phyloP scores from a whole-genome alignment of 192 early-diverging fungal genomes.

The Coemansia sp. region DNA sequence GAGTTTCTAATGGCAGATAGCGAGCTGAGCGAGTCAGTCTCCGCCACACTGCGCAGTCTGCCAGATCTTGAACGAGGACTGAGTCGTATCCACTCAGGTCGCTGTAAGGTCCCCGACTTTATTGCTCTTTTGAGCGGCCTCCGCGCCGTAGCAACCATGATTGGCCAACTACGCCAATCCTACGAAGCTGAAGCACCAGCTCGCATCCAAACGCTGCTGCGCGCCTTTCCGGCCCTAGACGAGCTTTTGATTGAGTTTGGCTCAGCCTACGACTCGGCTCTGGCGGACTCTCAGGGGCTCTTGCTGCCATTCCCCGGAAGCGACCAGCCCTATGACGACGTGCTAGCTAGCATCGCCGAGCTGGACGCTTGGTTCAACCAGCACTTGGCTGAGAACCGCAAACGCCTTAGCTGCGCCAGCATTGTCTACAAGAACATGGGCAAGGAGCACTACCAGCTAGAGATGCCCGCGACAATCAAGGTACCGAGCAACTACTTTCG shows the following conservation, averaged over 20 bases:
- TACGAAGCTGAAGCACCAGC: slow-evolving; percentile 14
- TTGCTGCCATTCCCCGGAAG: slow-evolving; percentile 71
- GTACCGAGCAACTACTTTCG: slow-evolving; percentile 78
- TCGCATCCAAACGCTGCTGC: slow-evolving; percentile 29
- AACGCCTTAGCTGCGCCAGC: slow-evolving; percentile 64
- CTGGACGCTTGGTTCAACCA: slow-evolving; percentile 69
- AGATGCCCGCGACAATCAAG: slow-evolving; percentile 73
- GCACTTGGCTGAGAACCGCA: slow-evolving; percentile 68
- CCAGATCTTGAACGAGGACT: slow-evolving; percentile 92
- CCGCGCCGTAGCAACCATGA: slow-evolving; percentile 37
- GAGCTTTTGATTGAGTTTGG: slow-evolving; percentile 71
- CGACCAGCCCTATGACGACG: slow-evolving; percentile 80
- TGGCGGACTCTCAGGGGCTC: slow-evolving; percentile 61
- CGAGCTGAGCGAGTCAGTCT: slow-evolving; percentile 58
- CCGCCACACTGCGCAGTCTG: slow-evolving; percentile 55
- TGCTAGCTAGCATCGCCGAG: slow-evolving; percentile 56
- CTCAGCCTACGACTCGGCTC: slow-evolving; percentile 71
- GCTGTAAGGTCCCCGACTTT: slow-evolving; percentile 87
- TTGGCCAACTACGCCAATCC: slow-evolving; percentile 11
- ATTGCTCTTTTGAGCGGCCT: slow-evolving; percentile 66
- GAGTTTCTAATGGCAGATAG: slow-evolving; percentile 71
- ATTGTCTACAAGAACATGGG: slow-evolving; percentile 87
- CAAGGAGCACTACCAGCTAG: slow-evolving; percentile 96
- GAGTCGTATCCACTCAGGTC: slow-evolving; percentile 84
- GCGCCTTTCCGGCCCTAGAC: slow-evolving; percentile 62